Evolutionary conservation across 2,329 filamentous ascomycete species (phyloP).

Genomic region (Diaporthe aspalathi): DNA sequence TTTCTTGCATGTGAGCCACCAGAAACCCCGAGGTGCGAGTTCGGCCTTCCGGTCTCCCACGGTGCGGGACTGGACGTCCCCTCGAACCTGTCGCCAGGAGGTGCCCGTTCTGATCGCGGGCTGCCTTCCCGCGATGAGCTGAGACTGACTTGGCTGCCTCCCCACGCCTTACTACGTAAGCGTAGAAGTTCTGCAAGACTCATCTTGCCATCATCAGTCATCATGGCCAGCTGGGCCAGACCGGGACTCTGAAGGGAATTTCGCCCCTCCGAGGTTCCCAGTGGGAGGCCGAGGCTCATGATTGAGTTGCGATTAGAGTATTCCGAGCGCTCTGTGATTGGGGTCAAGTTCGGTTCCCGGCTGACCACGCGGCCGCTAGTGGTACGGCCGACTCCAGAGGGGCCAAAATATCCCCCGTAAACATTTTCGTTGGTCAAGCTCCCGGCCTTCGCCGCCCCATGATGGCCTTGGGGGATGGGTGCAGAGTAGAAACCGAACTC

Average conservation of each 20-base stretch:
- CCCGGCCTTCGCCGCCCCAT: conserved; percentile 48
- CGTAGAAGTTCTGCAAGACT: conserved; percentile 78
- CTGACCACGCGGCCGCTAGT: conserved; percentile 80
- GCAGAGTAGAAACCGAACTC: conserved; percentile 96
- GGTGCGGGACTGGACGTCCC: conserved; percentile 55
- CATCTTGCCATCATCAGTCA: conserved; percentile 76
- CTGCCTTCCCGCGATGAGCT: conserved; percentile 67
- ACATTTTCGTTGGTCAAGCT: conserved; percentile 52
- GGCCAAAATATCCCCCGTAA: conserved; percentile 88
- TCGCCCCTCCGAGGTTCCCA: conserved; percentile 54
- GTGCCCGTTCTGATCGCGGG: conserved; percentile 59
- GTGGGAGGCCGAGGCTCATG: conserved; percentile 75
- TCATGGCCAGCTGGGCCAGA: conserved; percentile 79
- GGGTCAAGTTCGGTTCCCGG: conserved; percentile 90
- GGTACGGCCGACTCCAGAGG: conserved; percentile 75
- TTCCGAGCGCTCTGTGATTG: conserved; percentile 95
- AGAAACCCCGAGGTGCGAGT: conserved; percentile 39
- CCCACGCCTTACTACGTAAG: conserved; percentile 81
- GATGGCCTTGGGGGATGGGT: conserved; percentile 59
- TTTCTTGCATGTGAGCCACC: conserved; percentile 55
- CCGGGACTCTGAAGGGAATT: conserved; percentile 75
- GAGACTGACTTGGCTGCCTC: conserved; percentile 81
- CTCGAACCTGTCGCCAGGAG: conserved; percentile 54
- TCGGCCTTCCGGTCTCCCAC: conserved; percentile 44
- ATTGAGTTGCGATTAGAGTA: conserved; percentile 95